Percentiles rank a stretch among this genome's conserved stretches.
phyloP scores from a whole-genome alignment of 2,329 filamentous ascomycete species.

The Ophiobolus disseminans region DNA sequence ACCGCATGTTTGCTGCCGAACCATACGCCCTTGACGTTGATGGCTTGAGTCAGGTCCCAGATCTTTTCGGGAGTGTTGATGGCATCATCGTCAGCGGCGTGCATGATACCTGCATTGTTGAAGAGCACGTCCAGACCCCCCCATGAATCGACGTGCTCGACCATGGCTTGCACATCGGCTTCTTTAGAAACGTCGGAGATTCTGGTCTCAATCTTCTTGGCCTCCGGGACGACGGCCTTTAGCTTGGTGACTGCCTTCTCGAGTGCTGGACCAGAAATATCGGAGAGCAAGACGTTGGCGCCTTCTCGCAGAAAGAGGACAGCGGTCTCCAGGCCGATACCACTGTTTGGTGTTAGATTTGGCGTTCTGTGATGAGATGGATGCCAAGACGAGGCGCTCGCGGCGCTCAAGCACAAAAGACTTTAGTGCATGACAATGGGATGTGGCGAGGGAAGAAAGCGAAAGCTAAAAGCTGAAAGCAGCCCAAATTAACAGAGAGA shows the following conservation, averaged over 20 bases:
- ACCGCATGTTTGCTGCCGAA: constrained; percentile 93
- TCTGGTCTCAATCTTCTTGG: constrained; percentile 66
- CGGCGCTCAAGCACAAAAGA: no score
- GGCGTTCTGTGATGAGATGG: not conserved
- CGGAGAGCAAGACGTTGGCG: constrained; percentile 82
- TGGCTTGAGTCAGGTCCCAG: constrained; percentile 91
- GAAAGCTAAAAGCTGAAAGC: no score
- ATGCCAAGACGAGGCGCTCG: no score
- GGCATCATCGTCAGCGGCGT: constrained; percentile 70
- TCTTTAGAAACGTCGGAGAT: constrained; percentile 87
- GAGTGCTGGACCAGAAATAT: constrained; percentile 80
- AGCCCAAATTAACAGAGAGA: no score
- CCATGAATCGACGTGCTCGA: constrained; percentile 80
- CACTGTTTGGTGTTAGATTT: constrained; percentile 60
- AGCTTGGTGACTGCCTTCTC: constrained; percentile 79
- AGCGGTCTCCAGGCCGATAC: constrained; percentile 89
- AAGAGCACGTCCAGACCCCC: constrained; percentile 91
- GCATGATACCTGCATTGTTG: constrained; percentile 99
- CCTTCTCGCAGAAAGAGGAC: constrained; percentile 92
- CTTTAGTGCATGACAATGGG: no score
- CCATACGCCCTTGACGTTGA: constrained; percentile 99
- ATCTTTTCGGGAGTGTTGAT: constrained; percentile 85
- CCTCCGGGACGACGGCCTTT: constrained; percentile 70
- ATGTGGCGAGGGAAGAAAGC: no score
- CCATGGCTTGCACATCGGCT: constrained; percentile 73